Conservation (phyloP, 257 asterid genomes). For the Coffea eugenioides region DNA sequence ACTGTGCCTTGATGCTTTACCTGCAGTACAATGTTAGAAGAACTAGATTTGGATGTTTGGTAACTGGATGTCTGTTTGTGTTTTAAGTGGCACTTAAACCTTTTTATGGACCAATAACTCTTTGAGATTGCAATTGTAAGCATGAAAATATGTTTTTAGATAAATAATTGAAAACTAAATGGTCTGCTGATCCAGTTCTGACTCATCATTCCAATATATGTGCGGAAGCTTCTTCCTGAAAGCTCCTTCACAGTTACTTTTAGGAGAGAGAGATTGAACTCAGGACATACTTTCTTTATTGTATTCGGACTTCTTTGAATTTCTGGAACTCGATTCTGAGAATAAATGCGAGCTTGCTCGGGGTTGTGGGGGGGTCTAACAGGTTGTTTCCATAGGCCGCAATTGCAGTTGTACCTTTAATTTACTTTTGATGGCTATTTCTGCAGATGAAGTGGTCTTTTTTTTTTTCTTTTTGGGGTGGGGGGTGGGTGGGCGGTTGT, state of each 20-base stretch:
- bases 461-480: neutral
- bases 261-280: conserved; percentile 1
- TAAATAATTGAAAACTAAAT: neutral
- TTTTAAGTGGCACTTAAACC: neutral
- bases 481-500: no score
- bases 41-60: neutral
- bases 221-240: conserved; percentile 13
- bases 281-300: neutral
- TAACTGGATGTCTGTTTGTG: neutral
- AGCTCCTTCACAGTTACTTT: neutral
- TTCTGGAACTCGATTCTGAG: conserved; percentile 2
- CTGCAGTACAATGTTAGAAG: neutral
- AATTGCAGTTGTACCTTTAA: neutral
- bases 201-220: conserved; percentile 17
- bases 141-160: neutral
- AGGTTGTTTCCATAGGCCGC: no score
- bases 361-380: neutral
- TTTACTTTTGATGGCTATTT: neutral
- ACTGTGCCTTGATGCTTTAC: neutral
- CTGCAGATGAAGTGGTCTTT: neutral
- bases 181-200: neutral
- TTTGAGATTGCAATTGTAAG: neutral
- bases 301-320: neutral
- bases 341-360: neutral
- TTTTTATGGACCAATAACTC: neutral